phyloP scores from a whole-genome alignment of 805 yeast genomes.

The Zygotorulaspora chibaensis region DNA sequence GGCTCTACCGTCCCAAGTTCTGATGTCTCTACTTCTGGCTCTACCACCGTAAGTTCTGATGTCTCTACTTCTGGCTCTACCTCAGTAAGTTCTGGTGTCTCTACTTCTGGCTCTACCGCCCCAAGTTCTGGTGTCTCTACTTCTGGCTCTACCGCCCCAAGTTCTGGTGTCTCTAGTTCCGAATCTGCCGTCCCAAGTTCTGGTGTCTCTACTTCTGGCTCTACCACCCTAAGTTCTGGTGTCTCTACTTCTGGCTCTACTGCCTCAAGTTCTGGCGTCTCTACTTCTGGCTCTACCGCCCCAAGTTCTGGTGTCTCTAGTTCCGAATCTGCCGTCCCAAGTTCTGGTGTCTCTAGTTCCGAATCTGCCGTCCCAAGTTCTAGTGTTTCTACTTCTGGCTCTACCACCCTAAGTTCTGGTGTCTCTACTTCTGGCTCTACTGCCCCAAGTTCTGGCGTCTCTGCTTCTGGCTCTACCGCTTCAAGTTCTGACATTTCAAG shows the following conservation, averaged over 20 bases:
- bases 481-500: constrained; percentile 3
- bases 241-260: constrained; percentile 2
- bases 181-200: constrained; percentile 1
- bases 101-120: constrained; percentile 1
- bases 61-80: constrained; percentile 2
- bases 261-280: not conserved
- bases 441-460: constrained; percentile 6
- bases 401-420: constrained; percentile 5
- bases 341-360: constrained; percentile 6
- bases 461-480: constrained; percentile 1
- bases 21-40: constrained; percentile 4
- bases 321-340: not conserved
- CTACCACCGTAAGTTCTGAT: constrained; percentile 1
- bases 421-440: constrained; percentile 10
- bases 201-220: constrained; percentile 4
- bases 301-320: constrained; percentile 5
- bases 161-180: not conserved
- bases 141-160: constrained; percentile 10
- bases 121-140: not conserved
- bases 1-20: not conserved
- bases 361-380: constrained; percentile 6
- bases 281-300: constrained; percentile 8
- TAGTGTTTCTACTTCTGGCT: constrained; percentile 4
- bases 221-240: constrained; percentile 1
- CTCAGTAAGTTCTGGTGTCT: not conserved